Evolutionary conservation across 2,329 filamentous ascomycete species (phyloP).

Genomic region (Metarhizium anisopliae): DNA sequence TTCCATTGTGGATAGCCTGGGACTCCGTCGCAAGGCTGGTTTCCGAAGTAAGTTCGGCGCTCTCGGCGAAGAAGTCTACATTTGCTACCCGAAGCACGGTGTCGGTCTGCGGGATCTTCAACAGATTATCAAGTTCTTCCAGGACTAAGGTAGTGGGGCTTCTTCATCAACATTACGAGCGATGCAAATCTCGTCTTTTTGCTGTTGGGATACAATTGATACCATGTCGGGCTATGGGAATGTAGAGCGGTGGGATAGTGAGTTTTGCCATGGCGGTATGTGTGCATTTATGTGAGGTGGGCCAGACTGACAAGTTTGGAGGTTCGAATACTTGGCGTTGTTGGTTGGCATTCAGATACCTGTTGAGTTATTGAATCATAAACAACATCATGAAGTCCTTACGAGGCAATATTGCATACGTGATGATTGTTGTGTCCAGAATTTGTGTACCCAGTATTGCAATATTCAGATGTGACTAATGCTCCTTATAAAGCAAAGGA

Average conservation of each 20-base stretch:
- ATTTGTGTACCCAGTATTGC: no score
- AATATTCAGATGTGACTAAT: no score
- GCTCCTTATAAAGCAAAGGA: no score
- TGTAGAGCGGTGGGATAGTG: neutral
- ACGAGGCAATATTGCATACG: neutral
- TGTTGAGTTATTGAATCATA: neutral
- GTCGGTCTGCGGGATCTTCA: constrained; percentile 73
- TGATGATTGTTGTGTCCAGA: neutral
- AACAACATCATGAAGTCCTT: neutral
- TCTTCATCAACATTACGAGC: neutral
- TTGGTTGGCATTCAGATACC: neutral
- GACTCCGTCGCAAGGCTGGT: constrained; percentile 74
- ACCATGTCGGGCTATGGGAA: neutral
- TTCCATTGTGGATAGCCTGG: constrained; percentile 71
- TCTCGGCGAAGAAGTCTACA: constrained; percentile 74
- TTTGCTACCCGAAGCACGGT: constrained; percentile 82
- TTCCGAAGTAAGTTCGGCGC: constrained; percentile 89
- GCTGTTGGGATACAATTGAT: neutral
- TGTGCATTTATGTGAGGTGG: neutral
- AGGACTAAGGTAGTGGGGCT: constrained; percentile 44
- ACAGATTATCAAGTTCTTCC: constrained; percentile 86
- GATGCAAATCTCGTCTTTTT: neutral
- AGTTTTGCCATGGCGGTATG: neutral
- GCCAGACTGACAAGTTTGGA: neutral
- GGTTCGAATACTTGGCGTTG: neutral